phyloP scores from a whole-genome alignment of 1,284 basidiomycete genomes.

The Pisolithus thermaeus region DNA sequence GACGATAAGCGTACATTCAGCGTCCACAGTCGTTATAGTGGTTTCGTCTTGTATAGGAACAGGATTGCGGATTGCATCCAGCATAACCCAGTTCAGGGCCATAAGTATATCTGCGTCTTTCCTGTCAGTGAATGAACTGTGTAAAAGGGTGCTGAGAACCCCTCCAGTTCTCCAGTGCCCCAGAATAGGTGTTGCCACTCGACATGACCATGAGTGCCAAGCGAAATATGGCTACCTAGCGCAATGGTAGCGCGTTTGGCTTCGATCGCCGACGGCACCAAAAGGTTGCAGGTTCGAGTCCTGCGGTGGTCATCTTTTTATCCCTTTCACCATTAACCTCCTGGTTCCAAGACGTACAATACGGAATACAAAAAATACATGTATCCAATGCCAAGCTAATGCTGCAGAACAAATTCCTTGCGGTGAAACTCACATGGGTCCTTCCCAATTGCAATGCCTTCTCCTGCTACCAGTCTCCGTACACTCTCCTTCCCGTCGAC shows the following conservation, averaged over 20 bases:
- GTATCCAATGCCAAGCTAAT: constrained; percentile 8
- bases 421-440: constrained; percentile 66
- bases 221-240: constrained; percentile 28
- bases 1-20: constrained; percentile 52
- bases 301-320: constrained; percentile 56
- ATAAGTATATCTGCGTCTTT: constrained; percentile 32
- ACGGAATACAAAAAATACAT: background rate
- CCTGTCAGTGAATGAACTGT: background rate
- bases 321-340: background rate
- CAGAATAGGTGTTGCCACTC: no score
- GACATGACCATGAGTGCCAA: background rate
- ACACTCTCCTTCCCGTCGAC: constrained; percentile 31
- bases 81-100: constrained; percentile 76
- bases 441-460: constrained; percentile 64
- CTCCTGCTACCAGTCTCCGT: constrained; percentile 48
- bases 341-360: background rate
- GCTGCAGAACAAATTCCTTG: constrained; percentile 13
- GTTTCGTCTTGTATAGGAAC: constrained; percentile 61
- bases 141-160: background rate
- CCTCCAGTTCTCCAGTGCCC: background rate
- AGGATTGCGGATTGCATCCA: constrained; percentile 50
- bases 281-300: constrained; percentile 88
- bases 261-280: constrained; percentile 68
- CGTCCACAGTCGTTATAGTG: constrained; percentile 51
- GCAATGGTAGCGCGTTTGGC: constrained; percentile 79